phyloP scores from a whole-genome alignment of 495 filamentous ascomycete genomes.

The Hypoxylon crocopeplum region DNA sequence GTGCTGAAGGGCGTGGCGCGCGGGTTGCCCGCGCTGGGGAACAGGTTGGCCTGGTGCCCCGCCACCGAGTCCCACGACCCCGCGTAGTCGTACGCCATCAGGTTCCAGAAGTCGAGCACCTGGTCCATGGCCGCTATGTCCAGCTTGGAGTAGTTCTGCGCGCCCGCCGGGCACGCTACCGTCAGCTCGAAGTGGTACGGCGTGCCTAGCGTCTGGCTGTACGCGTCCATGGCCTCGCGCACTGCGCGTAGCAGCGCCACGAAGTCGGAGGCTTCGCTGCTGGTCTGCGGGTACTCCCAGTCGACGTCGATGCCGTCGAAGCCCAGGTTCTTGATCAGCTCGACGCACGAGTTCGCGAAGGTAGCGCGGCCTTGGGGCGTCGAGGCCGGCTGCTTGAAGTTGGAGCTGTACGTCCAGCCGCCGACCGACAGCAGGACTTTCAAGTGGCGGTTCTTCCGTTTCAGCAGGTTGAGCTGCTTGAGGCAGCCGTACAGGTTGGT shows the following conservation, averaged over 20 bases:
- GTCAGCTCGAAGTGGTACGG: conserved; percentile 78
- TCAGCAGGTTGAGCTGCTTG: conserved; percentile 92
- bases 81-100: conserved; percentile 86
- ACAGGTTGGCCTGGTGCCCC: conserved; percentile 86
- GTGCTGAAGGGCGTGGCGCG: conserved; percentile 77
- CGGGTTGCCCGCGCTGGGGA: conserved; percentile 60
- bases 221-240: conserved; percentile 67
- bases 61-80: conserved; percentile 77
- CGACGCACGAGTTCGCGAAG: conserved; percentile 74
- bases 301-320: conserved; percentile 69
- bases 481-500: conserved; percentile 89
- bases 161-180: conserved; percentile 71
- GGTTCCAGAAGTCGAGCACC: conserved; percentile 91
- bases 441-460: conserved; percentile 84
- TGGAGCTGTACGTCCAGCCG: conserved; percentile 93
- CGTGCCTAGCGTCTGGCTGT: conserved; percentile 53
- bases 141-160: conserved; percentile 78
- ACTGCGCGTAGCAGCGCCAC: conserved; percentile 74
- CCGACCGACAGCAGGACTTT: conserved; percentile 94
- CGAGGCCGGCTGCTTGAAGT: conserved; percentile 78
- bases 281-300: conserved; percentile 61
- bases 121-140: conserved; percentile 76
- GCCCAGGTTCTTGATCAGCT: conserved; percentile 69
- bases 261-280: conserved; percentile 72
- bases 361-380: conserved; percentile 64